Percentiles rank a stretch among this genome's conserved stretches.
Conservation (phyloP, 306 rosid genomes). For the Astragalus glycyphyllos region DNA sequence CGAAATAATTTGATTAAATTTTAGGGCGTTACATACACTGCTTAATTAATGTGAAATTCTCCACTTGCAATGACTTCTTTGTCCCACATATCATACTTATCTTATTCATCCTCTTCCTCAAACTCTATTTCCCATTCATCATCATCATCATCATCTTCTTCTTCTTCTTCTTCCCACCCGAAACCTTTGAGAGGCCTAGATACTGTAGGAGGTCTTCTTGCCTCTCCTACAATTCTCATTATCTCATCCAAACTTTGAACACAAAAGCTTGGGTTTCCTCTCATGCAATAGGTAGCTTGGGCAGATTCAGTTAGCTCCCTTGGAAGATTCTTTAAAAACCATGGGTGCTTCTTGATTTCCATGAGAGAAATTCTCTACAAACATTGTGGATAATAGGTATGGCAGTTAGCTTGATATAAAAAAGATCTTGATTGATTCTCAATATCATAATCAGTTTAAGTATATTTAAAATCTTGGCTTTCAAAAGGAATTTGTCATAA, state of each 20-base stretch:
- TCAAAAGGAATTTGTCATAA: no score
- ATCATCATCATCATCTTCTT: slow-evolving; percentile 38
- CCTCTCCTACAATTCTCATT: slow-evolving; percentile 81
- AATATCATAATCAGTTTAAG: no score
- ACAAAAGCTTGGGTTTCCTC: slow-evolving; percentile 70
- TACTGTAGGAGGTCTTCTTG: slow-evolving; percentile 69
- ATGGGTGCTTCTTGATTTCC: slow-evolving; percentile 85
- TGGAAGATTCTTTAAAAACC: slow-evolving; percentile 86
- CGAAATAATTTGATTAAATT: no score
- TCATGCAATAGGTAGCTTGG: slow-evolving; percentile 67
- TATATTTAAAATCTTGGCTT: no score
- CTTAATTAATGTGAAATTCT: slow-evolving; percentile 63
- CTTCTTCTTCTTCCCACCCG: slow-evolving; percentile 70
- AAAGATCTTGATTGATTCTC: not conserved
- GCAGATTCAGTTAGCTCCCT: slow-evolving; percentile 79
- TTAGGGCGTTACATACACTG: no score
- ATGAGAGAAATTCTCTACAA: slow-evolving; percentile 67
- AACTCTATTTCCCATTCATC: slow-evolving; percentile 56
- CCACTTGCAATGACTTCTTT: slow-evolving; percentile 81
- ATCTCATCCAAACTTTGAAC: slow-evolving; percentile 69
- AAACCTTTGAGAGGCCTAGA: slow-evolving; percentile 62
- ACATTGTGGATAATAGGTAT: slow-evolving; percentile 33
- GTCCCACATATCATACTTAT: slow-evolving; percentile 66
- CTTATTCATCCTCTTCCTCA: slow-evolving; percentile 58
- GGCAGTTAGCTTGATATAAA: slow-evolving; percentile 32